A percentile compares a stretch with the other conserved stretches of the same genome.
Evolutionary conservation across 495 filamentous ascomycete genomes (phyloP).

Genomic region (Daldinia childiae): DNA sequence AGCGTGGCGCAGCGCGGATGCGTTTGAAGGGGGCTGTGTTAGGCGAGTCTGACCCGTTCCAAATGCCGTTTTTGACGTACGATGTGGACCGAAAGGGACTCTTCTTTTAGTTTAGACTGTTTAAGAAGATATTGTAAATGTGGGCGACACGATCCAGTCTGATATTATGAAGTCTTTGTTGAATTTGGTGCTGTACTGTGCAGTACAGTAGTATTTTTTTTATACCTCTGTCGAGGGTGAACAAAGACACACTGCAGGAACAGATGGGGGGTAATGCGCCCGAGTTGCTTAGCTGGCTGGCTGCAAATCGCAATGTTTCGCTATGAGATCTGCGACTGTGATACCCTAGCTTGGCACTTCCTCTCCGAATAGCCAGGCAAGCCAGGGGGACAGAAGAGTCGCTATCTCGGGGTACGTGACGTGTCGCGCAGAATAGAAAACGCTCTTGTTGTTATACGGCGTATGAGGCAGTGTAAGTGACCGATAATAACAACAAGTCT

Average conservation of each 20-base stretch:
- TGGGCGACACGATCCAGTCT: conserved; percentile 11
- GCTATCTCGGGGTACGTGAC: conserved; percentile 30
- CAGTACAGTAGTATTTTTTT: conserved; percentile 1
- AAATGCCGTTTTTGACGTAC: conserved; percentile 33
- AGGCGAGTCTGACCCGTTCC: conserved; percentile 39
- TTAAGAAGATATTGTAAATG: neutral
- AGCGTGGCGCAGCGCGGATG: conserved; percentile 46
- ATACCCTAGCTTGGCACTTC: conserved; percentile 37
- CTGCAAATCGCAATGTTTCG: conserved; percentile 33
- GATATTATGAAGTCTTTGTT: conserved; percentile 15
- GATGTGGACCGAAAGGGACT: conserved; percentile 27
- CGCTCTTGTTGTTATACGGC: conserved; percentile 23
- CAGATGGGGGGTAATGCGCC: neutral
- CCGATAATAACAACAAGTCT: conserved; percentile 21
- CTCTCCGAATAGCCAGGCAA: conserved; percentile 20
- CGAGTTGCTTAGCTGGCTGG: conserved; percentile 7
- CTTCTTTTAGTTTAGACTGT: conserved; percentile 15
- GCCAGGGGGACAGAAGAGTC: conserved; percentile 18
- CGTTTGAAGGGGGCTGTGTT: conserved; percentile 47
- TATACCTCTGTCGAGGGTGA: conserved; percentile 2
- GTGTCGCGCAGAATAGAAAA: conserved; percentile 33
- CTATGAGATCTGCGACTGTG: conserved; percentile 39
- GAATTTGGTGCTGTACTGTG: conserved; percentile 4
- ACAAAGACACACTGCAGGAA: neutral
- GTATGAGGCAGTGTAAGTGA: conserved; percentile 33